Evolutionary conservation across 2,329 filamentous ascomycete species (phyloP), one percentile per base, ranked within the genome.

Genomic region (Fusarium sp.): DNA sequence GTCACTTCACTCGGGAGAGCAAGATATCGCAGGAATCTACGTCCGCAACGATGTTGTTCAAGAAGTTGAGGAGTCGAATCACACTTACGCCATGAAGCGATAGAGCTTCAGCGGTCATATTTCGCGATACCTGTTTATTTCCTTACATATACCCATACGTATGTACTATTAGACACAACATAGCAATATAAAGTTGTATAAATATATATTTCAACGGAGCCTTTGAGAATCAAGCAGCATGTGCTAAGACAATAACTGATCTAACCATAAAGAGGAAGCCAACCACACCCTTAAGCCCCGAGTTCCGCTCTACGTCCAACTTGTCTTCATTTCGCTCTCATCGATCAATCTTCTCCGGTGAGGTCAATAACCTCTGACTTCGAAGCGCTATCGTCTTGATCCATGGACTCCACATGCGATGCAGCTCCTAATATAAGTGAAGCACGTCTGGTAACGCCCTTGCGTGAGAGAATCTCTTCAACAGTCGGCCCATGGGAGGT

Each of bases 31-130:
- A 0, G 70, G 67, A 0, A 72, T 72, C 7, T 66, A 67, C 19
- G 67, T 71, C 5, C 61, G 56, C 9, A 67, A 71, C 14, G 65
- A 72, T 5, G 61, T 72, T n/a, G 48, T 67, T 13, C 55, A 68
- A 10, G 50, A 71, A 33, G 56, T 71, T 9, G 65, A 70, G 28
- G 39, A 65, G 19, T 32, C 51, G 0, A 20, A 53, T 9, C 20
- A 37, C 15, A 51, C 41, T 9, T 68, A 69, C 15, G 24, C 48
- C 3, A 51, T 66, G 56, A 66, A 52, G 26, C 43, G 61, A 49
- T 68, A 62, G 30, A 37, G 17, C 9, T 11, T n/a, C 8, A n/a
- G 5, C 0, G 9, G 35, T 9, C 5, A n/a, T 11, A 6, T 37
- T 37, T n/a, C 5, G 10, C 17, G 8, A 10, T 37, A 19, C 1